Base-by-base conservation (phyloP, 2,329 filamentous ascomycete species). In the Mariannaea elegans region DNA sequence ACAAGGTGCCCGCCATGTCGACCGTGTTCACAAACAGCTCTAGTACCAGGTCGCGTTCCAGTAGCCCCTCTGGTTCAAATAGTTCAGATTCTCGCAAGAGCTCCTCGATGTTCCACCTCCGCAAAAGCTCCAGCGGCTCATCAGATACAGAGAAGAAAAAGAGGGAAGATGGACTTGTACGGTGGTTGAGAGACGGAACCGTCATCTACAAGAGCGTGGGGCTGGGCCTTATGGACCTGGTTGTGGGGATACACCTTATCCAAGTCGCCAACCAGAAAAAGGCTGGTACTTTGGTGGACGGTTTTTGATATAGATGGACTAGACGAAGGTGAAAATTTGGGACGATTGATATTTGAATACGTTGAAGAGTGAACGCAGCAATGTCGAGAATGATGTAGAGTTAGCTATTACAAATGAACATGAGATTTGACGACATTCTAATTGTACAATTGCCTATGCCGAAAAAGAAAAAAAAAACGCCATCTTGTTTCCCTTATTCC, bases 201-300 rank as follows among this genome's bases (percentile, higher is more conserved):
- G 87, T 90, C 18, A 82, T 90, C 7, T 90, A 90, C 71, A 90
- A 90, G 78, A 87, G 85, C 61, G 88, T 90, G 0, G 88, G 88
- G 0, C 73, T 90, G 46, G 88, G 87, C 0, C 71, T 90, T 49
- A 90, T 90, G 87, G 88, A 90, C 67, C 73, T 90, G 19, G 82
- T 85, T 1, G 83, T 89, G 2, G 88, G 87, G 13, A 80, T 81
- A 66, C 82, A 87, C 54, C 63, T 90, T 46, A 72, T 90, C 16
- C 75, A 80, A 59, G 72, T 88, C 62, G 87, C 88, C 1, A 78
- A 78, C 39, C 76, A 81, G 50, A 87, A 81, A 72, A 78, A 80
- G 0, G 72, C 89, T 10, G 87, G 87, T 7, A 83, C 78, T 8
- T 76, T 76, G 7, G 75, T 90, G 23, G 76, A 81, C 21, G 80